Evolutionary conservation across 495 filamentous ascomycete species (phyloP), one percentile per base, ranked within the genome.

Genomic region (Bombardia bombarda): DNA sequence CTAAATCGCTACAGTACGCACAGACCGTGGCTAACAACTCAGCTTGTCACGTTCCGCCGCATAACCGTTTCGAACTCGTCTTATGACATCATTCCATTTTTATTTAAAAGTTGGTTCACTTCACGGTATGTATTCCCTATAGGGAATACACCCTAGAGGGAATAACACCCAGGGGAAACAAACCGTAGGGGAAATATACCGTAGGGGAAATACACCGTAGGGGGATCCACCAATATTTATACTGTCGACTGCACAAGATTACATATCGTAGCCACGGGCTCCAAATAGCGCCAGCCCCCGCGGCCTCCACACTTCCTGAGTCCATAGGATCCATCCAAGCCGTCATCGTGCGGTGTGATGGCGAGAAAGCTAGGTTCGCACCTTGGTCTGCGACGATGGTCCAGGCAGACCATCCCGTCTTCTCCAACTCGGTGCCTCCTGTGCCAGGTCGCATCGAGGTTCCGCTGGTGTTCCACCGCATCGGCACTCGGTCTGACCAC

Each of bases 321-420:
- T 19, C 21, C 8, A 7, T 18, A 23, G 35, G 35, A 17, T 38
- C 20, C 16, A 23, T 38, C 35, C 20, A 38, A 23, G 35, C 35
- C 35, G 35, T 38, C 35, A 38, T 38, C 35, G 35, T 38, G 6
- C 35, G 35, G 19, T 38, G 35, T 14, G 35, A 38, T 38, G 35
- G 5, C 20, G 35, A 38, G 35, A 38, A 14, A 38, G 14, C 35
- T 14, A 20, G 19, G n/a, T 38, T 38, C 35, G 35, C 35, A 14
- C 35, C 35, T 38, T 38, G 35, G 35, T 38, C 35, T 23, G 35
- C 35, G 35, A 38, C 35, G 14, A 38, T 38, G 35, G 14, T 38
- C 35, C 4, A 38, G 21, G 35, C 35, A 38, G 35, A 38, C 20
- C 35, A 38, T 23, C 35, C 20, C 35, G 20, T 38, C 35, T 38